Evolutionary conservation across 78 protist genomes (phyloP).

Genomic region (Dictyostelium purpureum): DNA sequence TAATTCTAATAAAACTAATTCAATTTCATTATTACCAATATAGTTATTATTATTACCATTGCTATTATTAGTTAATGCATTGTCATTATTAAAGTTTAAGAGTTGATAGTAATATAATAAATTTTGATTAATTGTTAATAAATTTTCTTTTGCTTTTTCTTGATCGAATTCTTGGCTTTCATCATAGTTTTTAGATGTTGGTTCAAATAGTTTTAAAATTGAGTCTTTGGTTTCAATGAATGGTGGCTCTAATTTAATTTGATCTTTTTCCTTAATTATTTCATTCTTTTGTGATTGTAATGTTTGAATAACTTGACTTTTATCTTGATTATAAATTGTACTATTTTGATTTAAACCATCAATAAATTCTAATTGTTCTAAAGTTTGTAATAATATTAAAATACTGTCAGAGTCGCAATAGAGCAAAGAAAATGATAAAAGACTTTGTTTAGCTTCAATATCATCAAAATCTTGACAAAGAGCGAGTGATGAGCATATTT

Average conservation of each 20-base stretch:
- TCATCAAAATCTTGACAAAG: background rate
- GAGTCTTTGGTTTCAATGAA: conserved; percentile 24
- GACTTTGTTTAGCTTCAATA: background rate
- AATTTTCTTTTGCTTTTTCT: background rate
- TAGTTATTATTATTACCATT: background rate
- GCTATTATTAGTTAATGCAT: background rate
- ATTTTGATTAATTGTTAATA: background rate
- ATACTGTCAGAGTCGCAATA: conserved; percentile 8
- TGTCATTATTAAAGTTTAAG: background rate
- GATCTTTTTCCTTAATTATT: background rate
- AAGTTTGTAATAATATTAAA: background rate
- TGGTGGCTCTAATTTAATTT: conserved; percentile 27
- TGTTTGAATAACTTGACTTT: background rate
- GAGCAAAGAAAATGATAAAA: conserved; percentile 18
- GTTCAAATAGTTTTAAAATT: background rate
- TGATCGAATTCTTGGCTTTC: background rate
- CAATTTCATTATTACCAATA: background rate
- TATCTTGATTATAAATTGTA: background rate
- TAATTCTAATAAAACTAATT: background rate
- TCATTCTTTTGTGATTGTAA: background rate
- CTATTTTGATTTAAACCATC: background rate
- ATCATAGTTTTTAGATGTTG: background rate
- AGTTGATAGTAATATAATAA: conserved; percentile 1
- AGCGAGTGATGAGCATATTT: conserved; percentile 18
- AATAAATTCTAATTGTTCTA: conserved; percentile 22